Percentiles rank a stretch among this genome's conserved stretches.
Evolutionary conservation across 805 yeast species (phyloP).

Genomic region (Osmozyma mogii): DNA sequence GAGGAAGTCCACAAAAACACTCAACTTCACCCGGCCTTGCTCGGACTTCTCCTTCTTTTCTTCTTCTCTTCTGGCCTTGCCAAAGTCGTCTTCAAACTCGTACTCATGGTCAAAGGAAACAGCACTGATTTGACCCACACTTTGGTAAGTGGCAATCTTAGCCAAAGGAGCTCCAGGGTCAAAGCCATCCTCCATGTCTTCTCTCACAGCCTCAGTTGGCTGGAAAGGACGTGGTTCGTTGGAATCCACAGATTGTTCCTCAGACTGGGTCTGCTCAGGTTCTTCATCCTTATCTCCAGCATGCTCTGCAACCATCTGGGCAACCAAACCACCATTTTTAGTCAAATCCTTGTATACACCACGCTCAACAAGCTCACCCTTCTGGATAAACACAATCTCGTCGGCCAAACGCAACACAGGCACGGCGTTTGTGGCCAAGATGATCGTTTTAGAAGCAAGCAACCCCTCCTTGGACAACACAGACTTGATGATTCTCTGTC

Average conservation of each 20-base stretch:
- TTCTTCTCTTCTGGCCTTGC: constrained; percentile 9
- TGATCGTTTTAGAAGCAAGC: constrained; percentile 34
- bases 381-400: constrained; percentile 49
- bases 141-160: constrained; percentile 10
- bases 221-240: constrained; percentile 6
- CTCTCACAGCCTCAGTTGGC: constrained; percentile 13
- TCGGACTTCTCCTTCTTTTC: constrained; percentile 10
- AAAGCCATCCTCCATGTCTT: constrained; percentile 7
- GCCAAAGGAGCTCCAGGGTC: constrained; percentile 6
- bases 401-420: constrained; percentile 51
- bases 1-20: constrained; percentile 21
- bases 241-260: constrained; percentile 10
- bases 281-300: constrained; percentile 14
- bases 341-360: constrained; percentile 45
- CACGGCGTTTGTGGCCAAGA: constrained; percentile 53
- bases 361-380: constrained; percentile 48
- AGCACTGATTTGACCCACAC: constrained; percentile 20
- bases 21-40: constrained; percentile 23
- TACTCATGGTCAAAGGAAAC: constrained; percentile 28
- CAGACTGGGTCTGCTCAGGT: constrained; percentile 8
- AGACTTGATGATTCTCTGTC: constrained; percentile 23
- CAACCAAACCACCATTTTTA: constrained; percentile 28
- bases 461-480: constrained; percentile 27
- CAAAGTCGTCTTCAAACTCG: constrained; percentile 20
- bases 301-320: constrained; percentile 23